These are phyloP conservation scores for Aureobasidium lini DNA, from an alignment of 2,329 filamentous ascomycete species.

Conservation along the genomic window DNA sequence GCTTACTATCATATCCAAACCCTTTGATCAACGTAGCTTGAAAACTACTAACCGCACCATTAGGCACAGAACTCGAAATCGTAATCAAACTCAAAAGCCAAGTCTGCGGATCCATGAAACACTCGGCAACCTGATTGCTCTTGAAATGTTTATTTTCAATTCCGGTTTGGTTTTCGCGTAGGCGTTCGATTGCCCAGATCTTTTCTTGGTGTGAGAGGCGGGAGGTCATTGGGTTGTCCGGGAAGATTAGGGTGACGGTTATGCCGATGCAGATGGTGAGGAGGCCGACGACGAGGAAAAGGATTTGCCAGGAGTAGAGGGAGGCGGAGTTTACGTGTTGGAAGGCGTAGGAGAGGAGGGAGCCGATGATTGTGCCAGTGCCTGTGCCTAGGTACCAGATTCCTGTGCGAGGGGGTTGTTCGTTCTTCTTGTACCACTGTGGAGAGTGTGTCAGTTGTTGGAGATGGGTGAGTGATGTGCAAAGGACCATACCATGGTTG, in stretches of 20 bases:
- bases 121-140: slow-evolving; percentile 38
- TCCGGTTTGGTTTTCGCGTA: slow-evolving; percentile 42
- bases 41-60: slow-evolving; percentile 36
- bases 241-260: slow-evolving; percentile 23
- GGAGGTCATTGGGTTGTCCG: slow-evolving; percentile 25
- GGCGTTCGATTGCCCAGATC: slow-evolving; percentile 30
- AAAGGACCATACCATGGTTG: slow-evolving; percentile 43
- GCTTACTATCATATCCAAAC: slow-evolving; percentile 25
- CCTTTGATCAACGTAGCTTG: slow-evolving; percentile 26
- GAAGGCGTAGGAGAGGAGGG: slow-evolving; percentile 49
- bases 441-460: no score
- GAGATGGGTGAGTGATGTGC: no score
- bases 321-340: slow-evolving; percentile 34
- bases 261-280: slow-evolving; percentile 35
- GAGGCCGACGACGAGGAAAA: slow-evolving; percentile 41
- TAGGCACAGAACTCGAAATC: slow-evolving; percentile 29
- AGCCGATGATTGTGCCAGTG: slow-evolving; percentile 49
- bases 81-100: slow-evolving; percentile 35
- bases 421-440: slow-evolving; percentile 23
- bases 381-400: slow-evolving; percentile 62
- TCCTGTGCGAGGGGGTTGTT: slow-evolving; percentile 57
- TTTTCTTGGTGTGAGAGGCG: slow-evolving; percentile 26
- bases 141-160: slow-evolving; percentile 47
- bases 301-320: slow-evolving; percentile 46
- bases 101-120: slow-evolving; percentile 38